Evolutionary conservation across 23 red algal species (phyloP), one percentile per base, ranked within the genome.

Genomic region (Gracilaria vermiculophylla): DNA sequence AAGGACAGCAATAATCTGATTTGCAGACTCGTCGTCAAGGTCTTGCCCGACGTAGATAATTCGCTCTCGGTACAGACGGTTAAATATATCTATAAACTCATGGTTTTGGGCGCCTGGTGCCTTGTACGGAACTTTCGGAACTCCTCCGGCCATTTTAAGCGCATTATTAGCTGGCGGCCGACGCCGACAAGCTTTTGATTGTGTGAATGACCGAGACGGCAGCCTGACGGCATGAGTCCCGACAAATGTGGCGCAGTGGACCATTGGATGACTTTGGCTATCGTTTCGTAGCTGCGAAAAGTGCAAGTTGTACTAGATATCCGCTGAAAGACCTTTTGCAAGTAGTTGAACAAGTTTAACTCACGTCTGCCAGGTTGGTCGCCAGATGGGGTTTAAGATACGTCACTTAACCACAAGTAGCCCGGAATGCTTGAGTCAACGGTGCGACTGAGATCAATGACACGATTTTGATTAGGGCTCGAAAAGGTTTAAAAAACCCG

Each of bases 111-210:
- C 82, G 32, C 97, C 97, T 17, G 93, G 93, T 21, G 92, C 97
- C 62, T 95, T 95, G 89, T 99, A 99, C 24, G 97, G 97, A 41
- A 99, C 97, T 54, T 92, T 91, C n/a, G 97, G 97, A 41, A 95
- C 85, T 14, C 89, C 91, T 3, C 86, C 92, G 21, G 74, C 85
- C 97, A 95, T 95, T 79, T n/a, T 79, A 1, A 79, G 17, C 1
- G 15, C 8, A 20, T 36, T 47, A 17, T 32, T 36, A 5, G 40
- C 9, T 73, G 39, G 17, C 21, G 76, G 31, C 57, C 49, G 47
- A 41, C 34, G 29, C 32, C 1, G 5, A 35, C 76, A 54, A 49
- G 35, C 29, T 29, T 50, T 79, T 23, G 50, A 15, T 34, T 20
- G 53, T 32, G 13, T 32, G 2, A 79, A 5, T 54, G 50, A 9